A percentile compares a stretch with the other conserved stretches of the same genome.
phyloP scores from a whole-genome alignment of 2,329 filamentous ascomycete species.

The Pyrenophora graminea region DNA sequence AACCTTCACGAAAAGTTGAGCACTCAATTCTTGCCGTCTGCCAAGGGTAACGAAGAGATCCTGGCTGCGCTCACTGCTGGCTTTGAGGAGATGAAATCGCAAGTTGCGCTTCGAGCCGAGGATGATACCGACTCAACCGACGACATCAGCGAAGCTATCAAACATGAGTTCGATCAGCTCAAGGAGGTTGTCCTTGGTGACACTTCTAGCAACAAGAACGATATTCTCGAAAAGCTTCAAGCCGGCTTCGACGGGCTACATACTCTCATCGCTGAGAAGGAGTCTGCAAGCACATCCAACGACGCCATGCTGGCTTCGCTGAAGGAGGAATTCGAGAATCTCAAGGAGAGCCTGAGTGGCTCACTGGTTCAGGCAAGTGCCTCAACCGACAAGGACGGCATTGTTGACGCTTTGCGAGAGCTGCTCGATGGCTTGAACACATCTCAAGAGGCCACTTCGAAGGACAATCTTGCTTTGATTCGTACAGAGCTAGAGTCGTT shows the following conservation, averaged over 20 bases:
- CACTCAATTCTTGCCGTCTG: conserved; percentile 47
- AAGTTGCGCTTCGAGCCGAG: conserved; percentile 44
- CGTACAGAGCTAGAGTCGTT: conserved; percentile 51
- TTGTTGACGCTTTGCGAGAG: conserved; percentile 68
- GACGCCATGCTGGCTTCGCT: conserved; percentile 56
- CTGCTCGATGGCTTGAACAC: conserved; percentile 50
- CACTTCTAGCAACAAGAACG: conserved; percentile 61
- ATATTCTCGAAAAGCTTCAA: conserved; percentile 65
- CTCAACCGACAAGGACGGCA: conserved; percentile 63
- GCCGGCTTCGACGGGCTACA: conserved; percentile 55
- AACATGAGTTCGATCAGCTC: conserved; percentile 80
- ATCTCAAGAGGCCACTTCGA: conserved; percentile 49
- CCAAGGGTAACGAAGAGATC: conserved; percentile 45
- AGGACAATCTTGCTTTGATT: conserved; percentile 49
- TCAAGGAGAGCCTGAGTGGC: conserved; percentile 61
- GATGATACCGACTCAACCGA: conserved; percentile 48
- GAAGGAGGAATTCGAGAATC: conserved; percentile 64
- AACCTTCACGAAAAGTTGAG: conserved; percentile 64
- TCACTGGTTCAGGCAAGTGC: conserved; percentile 55
- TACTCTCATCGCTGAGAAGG: conserved; percentile 47
- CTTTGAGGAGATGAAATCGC: conserved; percentile 49
- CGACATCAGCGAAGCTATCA: conserved; percentile 69
- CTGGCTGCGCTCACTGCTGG: conserved; percentile 46
- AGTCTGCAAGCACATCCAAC: conserved; percentile 35
- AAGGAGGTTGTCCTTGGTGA: conserved; percentile 73